Percentiles rank a stretch among this genome's conserved stretches.
These are phyloP conservation scores for Austroboletus novae-zelandiae DNA, from an alignment of 1,284 basidiomycete genomes.

Conservation along the genomic window DNA sequence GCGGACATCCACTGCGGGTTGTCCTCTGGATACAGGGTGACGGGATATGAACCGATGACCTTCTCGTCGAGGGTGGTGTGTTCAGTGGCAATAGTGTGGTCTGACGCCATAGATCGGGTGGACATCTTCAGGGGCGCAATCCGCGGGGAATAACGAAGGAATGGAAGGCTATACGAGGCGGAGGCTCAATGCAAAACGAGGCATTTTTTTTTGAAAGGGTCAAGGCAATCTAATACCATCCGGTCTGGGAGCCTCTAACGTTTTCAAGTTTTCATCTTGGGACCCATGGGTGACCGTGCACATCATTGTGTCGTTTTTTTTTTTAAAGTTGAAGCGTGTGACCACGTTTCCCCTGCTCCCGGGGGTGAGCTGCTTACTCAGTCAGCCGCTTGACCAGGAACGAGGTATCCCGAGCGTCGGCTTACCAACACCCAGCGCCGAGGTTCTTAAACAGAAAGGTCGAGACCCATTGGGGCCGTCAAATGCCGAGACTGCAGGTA, in stretches of 20 bases:
- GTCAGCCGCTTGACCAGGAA: background rate
- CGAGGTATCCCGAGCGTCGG: no score
- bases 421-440: background rate
- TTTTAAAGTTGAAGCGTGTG: background rate
- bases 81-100: conserved; percentile 1
- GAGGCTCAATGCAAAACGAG: background rate
- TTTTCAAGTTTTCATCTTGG: background rate
- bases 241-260: conserved; percentile 5
- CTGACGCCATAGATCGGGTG: conserved; percentile 6
- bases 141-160: background rate
- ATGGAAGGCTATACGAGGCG: background rate
- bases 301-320: background rate
- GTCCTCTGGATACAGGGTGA: conserved; percentile 46
- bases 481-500: no score
- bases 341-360: background rate
- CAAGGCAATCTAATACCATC: conserved; percentile 8
- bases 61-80: conserved; percentile 7
- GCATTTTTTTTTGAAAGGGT: no score
- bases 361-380: background rate
- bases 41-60: conserved; percentile 19
- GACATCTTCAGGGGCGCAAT: background rate
- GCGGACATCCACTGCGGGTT: conserved; percentile 49
- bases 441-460: background rate
- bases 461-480: background rate
- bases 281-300: background rate